Conservation (phyloP, 139 green algal genomes). For the Raphidocelis subcapitata region DNA sequence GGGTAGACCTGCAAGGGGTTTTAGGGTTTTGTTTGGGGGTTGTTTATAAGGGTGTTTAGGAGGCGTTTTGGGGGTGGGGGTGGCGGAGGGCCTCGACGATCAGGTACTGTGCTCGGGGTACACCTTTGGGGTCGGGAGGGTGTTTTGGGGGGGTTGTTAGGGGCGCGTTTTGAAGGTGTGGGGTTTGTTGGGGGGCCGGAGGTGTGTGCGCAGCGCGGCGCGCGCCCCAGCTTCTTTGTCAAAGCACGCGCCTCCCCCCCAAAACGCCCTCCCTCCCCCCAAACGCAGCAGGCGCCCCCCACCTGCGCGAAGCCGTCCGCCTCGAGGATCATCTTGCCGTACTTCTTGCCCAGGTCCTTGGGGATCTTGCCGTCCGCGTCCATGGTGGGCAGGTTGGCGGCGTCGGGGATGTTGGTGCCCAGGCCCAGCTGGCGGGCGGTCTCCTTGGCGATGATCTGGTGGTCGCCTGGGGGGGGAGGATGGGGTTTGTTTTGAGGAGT, state of each 20-base stretch:
- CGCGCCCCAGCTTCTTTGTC: too few relatives aligned
- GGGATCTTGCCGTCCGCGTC: slow-evolving; percentile 68
- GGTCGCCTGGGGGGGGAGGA: slow-evolving; percentile 66
- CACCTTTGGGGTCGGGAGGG: too few relatives aligned
- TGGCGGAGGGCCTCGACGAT: slow-evolving; percentile 70
- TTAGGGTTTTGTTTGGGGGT: background rate
- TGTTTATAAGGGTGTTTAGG: background rate
- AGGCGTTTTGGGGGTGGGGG: too few relatives aligned
- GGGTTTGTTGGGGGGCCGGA: slow-evolving; percentile 19
- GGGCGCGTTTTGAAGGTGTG: too few relatives aligned
- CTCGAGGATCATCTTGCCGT: slow-evolving; percentile 70
- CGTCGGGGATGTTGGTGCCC: slow-evolving; percentile 77
- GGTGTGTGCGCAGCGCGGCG: background rate
- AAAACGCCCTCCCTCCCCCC: too few relatives aligned
- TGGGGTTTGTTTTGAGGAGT: too few relatives aligned
- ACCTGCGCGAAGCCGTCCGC: slow-evolving; percentile 84
- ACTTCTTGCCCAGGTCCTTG: slow-evolving; percentile 67
- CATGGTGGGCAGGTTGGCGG: slow-evolving; percentile 51
- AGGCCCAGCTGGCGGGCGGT: slow-evolving; percentile 76
- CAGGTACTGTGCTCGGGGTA: slow-evolving; percentile 79
- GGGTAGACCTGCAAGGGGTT: slow-evolving; percentile 24
- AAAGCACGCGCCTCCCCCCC: too few relatives aligned
- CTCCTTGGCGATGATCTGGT: slow-evolving; percentile 86
- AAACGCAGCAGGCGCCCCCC: too few relatives aligned
- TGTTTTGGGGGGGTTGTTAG: too few relatives aligned